Base-by-base conservation (phyloP, 164 flowering plant genomes). In the Umbellularia californica region DNA sequence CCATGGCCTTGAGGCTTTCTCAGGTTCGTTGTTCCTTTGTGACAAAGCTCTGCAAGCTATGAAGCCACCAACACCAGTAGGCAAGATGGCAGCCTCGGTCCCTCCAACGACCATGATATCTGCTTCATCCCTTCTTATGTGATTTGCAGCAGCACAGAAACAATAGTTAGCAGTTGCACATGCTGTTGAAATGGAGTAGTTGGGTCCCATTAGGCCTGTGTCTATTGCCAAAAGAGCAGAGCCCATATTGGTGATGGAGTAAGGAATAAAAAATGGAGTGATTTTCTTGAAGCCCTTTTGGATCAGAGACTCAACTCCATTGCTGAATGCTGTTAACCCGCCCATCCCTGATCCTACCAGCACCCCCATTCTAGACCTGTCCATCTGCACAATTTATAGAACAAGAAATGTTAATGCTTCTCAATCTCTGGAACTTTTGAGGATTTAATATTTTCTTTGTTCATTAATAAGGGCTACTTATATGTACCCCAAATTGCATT, bases 121-220 rank as follows among this genome's bases (percentile, higher is more conserved):
- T 2, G 77, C 80, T 65, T 78, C 80, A 22, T 77, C 80, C 71
- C 80, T 62, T 70, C 80, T 78, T 22, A 90, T 90, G 76, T 89
- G 95, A 75, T 88, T 90, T 68, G 95, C 95, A 51, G 95, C 95
- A 70, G 90, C 80, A 77, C 77, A 84, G 68, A 90, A 87, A 84
- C 91, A 89, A 80, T 87, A 88, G 74, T 90, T 90, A 71, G 90
- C 90, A 64, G 95, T 89, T 3, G 95, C 95, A 79, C 95, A 90
- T 73, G 95, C 91, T 17, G 95, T 88, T 14, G 95, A 89, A 70
- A 90, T 90, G 35, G 91, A 89, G 73, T 89, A 90, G 70, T 85
- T 90, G 2, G 95, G 92, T 2, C 95, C 92, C 92, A 90, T 90
- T 24, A 89, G 76, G 23, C 95, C 92, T 2, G 85, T 86, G 68